Evolutionary conservation across 768 basidiomycete species (phyloP), one percentile per base, ranked within the genome.

Genomic region (Tremella mesenterica): DNA sequence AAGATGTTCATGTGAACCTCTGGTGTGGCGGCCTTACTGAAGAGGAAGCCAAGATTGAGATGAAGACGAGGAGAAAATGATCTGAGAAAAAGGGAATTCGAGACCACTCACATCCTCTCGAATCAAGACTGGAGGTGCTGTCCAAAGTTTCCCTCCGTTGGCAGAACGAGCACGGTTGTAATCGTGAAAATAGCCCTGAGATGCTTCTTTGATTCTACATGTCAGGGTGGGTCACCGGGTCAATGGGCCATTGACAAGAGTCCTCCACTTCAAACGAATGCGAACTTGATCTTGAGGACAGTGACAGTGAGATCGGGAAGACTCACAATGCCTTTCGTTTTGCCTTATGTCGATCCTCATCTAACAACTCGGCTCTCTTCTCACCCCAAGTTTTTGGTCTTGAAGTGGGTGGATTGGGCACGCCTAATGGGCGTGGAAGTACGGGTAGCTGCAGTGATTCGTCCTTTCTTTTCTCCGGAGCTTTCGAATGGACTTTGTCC

Each of bases 101-200:
- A 43, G 9, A 10, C 3, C 7, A 39, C 86, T 61, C 67, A 92
- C 92, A 60, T 93, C 88, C 76, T 90, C 87, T 26, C 83, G 82
- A 58, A 97, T 90, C 62, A 96, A 77, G 20, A 86, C 85, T 20
- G 80, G 82, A 1, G 91, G 92, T 10, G 90, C 91, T 48, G 90
- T 81, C 90, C 89, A 97, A 8, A 86, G 85, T 76, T 97, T 97
- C 14, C 93, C 93, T 14, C 89, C 91, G 61, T 89, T 81, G 10
- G 58, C 62, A 38, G 79, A 79, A 47, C 85, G 77, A 1, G 87
- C 85, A 68, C 84, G 82, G 63, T 87, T 86, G 34, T 84, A 77
- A 69, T 96, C 93, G 48, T 85, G 79, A 65, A 88, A 96, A 74
- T 96, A 93, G 0, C 90, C 89, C 65, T 84, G 85, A 12, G 81